These are phyloP conservation scores for Melanomma pulvis-pyrius DNA, from an alignment of 495 filamentous ascomycete genomes.

Conservation along the genomic window DNA sequence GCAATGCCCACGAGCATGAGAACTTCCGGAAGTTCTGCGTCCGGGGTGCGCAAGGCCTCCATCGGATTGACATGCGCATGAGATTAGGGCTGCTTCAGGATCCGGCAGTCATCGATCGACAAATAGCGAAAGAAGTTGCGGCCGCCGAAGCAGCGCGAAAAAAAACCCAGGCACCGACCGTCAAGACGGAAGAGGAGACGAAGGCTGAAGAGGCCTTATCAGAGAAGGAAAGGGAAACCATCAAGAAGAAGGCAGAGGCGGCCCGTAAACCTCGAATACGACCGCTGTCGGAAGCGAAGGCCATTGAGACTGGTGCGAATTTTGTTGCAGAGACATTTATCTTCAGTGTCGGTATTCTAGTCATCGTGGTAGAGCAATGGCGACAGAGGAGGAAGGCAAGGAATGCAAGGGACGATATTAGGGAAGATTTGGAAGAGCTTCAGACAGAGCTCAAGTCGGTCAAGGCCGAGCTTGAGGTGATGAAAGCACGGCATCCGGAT, in stretches of 20 bases:
- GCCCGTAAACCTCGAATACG: conserved; percentile 60
- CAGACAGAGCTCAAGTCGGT: conserved; percentile 45
- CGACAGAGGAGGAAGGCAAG: conserved; percentile 76
- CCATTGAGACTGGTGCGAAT: conserved; percentile 93
- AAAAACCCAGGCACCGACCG: conserved; percentile 73
- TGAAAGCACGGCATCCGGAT: conserved; percentile 15
- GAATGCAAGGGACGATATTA: conserved; percentile 73
- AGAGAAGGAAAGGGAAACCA: conserved; percentile 53
- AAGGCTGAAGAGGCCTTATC: conserved; percentile 52
- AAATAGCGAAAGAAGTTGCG: conserved; percentile 52
- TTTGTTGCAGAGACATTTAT: conserved; percentile 92
- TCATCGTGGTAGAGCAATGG: conserved; percentile 83
- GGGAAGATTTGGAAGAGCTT: conserved; percentile 62
- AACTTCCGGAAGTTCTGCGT: conserved; percentile 77
- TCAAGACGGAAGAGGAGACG: conserved; percentile 74
- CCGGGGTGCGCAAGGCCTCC: conserved; percentile 79
- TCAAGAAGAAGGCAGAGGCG: conserved; percentile 47
- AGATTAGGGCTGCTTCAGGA: conserved; percentile 85
- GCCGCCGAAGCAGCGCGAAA: conserved; percentile 54
- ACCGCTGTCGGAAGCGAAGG: conserved; percentile 86
- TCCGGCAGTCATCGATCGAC: conserved; percentile 60
- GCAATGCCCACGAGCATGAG: conserved; percentile 91
- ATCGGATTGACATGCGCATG: conserved; percentile 92
- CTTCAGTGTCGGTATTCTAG: conserved; percentile 72
- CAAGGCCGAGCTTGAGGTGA: conserved; percentile 30